Evolutionary conservation across 192 early-diverging fungal species (phyloP).

Genomic region (Coemansia sp.): DNA sequence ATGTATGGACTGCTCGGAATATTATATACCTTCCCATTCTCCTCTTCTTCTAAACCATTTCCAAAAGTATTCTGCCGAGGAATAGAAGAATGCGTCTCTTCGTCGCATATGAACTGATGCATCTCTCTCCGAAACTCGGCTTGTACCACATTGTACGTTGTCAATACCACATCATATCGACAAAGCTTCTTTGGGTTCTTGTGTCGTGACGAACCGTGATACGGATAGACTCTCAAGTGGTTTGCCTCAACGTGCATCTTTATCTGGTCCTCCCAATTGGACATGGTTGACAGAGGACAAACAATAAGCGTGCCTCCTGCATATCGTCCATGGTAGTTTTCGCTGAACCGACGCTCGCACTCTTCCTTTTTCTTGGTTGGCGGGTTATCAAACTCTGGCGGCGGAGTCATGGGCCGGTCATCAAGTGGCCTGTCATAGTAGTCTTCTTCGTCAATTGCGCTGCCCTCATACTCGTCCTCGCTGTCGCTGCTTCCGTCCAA

Average conservation of each 20-base stretch:
- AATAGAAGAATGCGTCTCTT: neutral
- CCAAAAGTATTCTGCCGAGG: slow-evolving; percentile 12
- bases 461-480: neutral
- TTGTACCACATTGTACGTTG: slow-evolving; percentile 69
- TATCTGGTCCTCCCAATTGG: slow-evolving; percentile 77
- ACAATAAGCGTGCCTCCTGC: slow-evolving; percentile 66
- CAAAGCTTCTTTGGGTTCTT: slow-evolving; percentile 54
- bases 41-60: slow-evolving; percentile 44
- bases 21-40: slow-evolving; percentile 22
- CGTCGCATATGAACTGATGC: slow-evolving; percentile 25
- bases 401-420: slow-evolving; percentile 41
- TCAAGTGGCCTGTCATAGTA: slow-evolving; percentile 12
- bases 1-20: slow-evolving; percentile 44
- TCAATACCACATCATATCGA: slow-evolving; percentile 70
- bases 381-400: slow-evolving; percentile 44
- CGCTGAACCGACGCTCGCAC: slow-evolving; percentile 40
- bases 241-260: slow-evolving; percentile 45
- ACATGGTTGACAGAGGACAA: slow-evolving; percentile 69
- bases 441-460: slow-evolving; percentile 6
- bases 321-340: slow-evolving; percentile 46
- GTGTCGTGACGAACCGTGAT: slow-evolving; percentile 61
- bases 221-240: slow-evolving; percentile 56
- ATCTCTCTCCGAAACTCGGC: slow-evolving; percentile 55
- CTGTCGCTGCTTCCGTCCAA: neutral
- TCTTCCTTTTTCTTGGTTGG: slow-evolving; percentile 33